These are phyloP conservation scores for Emmonsiellopsis sp. DNA, from an alignment of 2,329 filamentous ascomycete genomes.

Conservation along the genomic window DNA sequence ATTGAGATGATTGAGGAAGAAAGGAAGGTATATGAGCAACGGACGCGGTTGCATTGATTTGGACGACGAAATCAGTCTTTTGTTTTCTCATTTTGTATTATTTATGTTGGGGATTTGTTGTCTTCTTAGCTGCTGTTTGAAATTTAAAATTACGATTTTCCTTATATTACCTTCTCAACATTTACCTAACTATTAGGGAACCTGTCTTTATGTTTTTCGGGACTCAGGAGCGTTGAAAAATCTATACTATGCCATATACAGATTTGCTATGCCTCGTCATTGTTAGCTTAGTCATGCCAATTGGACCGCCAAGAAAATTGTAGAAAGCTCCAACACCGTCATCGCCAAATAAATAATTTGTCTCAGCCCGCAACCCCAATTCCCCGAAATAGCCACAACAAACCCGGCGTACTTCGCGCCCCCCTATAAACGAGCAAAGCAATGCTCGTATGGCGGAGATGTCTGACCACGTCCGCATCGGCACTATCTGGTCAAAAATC, in stretches of 20 bases:
- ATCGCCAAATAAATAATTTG: too few relatives aligned
- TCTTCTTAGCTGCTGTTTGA: too few relatives aligned
- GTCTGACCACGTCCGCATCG: constrained; percentile 26
- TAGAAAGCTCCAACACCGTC: too few relatives aligned
- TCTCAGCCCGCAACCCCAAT: background rate
- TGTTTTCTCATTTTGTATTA: background rate
- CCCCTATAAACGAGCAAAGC: background rate
- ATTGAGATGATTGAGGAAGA: constrained; percentile 45
- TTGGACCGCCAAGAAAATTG: too few relatives aligned
- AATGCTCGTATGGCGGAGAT: constrained; percentile 26
- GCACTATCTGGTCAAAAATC: constrained; percentile 10
- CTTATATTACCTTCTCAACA: background rate
- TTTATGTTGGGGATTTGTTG: background rate
- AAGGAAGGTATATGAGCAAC: constrained; percentile 30
- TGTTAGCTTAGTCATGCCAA: too few relatives aligned
- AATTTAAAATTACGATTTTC: too few relatives aligned
- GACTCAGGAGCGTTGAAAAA: too few relatives aligned
- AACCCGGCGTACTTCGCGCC: background rate
- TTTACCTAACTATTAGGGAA: too few relatives aligned
- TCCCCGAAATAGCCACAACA: background rate
- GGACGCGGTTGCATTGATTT: constrained; percentile 4
- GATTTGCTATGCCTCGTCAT: too few relatives aligned
- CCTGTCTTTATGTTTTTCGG: too few relatives aligned
- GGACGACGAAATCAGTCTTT: background rate
- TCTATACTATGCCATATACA: too few relatives aligned